Percentiles rank a stretch among this genome's conserved stretches.
These are phyloP conservation scores for Phanerochaete sordida DNA, from an alignment of 768 basidiomycete species.

Conservation along the genomic window DNA sequence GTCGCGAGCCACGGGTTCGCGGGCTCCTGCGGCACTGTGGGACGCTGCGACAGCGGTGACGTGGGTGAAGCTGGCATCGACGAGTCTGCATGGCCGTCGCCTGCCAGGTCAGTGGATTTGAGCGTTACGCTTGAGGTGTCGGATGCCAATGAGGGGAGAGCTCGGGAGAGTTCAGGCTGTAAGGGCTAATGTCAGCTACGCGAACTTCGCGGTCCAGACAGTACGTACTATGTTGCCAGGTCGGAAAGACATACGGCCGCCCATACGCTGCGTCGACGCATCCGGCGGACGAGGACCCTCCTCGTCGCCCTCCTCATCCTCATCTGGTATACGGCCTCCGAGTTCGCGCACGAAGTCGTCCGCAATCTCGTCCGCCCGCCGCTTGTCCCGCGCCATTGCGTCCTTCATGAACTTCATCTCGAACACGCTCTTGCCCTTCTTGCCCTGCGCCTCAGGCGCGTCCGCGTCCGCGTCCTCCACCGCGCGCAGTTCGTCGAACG, in stretches of 20 bases:
- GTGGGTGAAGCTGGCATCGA: conserved; percentile 19
- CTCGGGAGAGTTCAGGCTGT: conserved; percentile 14
- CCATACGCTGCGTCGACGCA: conserved; percentile 50
- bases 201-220: not conserved
- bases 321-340: conserved; percentile 36
- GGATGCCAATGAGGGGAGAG: conserved; percentile 34
- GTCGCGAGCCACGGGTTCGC: conserved; percentile 81
- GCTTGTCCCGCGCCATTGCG: conserved; percentile 67
- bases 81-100: conserved; percentile 21
- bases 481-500: conserved; percentile 73
- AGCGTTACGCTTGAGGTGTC: conserved; percentile 71
- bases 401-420: conserved; percentile 99
- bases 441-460: conserved; percentile 18
- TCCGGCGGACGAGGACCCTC: conserved; percentile 30
- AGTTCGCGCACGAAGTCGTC: conserved; percentile 77
- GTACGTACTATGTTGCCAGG: conserved; percentile 41
- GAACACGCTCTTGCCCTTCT: conserved; percentile 71
- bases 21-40: conserved; percentile 13
- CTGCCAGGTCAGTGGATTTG: conserved; percentile 52
- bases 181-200: not conserved
- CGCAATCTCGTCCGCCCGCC: conserved; percentile 53
- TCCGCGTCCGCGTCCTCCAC: conserved; percentile 24
- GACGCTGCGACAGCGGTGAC: not conserved
- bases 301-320: conserved; percentile 27
- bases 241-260: conserved; percentile 62